phyloP scores from a whole-genome alignment of 805 yeast species.

The Schwanniomyces vanrijiae region DNA sequence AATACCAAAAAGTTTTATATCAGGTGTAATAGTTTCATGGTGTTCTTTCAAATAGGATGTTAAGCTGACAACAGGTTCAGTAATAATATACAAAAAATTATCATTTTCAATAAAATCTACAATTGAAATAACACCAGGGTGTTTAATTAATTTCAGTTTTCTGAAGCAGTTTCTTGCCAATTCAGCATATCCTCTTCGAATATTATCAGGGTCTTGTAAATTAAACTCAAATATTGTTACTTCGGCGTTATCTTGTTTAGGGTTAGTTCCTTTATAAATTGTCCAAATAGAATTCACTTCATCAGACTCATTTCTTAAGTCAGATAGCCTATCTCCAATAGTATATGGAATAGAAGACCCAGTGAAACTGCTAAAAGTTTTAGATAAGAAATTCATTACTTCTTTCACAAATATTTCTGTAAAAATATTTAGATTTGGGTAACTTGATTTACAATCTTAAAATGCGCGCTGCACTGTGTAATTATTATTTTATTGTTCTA shows the following conservation, averaged over 20 bases:
- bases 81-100: constrained; percentile 53
- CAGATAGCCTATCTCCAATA: constrained; percentile 45
- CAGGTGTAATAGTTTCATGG: constrained; percentile 23
- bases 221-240: constrained; percentile 71
- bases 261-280: constrained; percentile 56
- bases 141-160: constrained; percentile 54
- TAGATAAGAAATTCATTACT: constrained; percentile 67
- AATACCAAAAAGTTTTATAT: constrained; percentile 53
- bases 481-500: not conserved
- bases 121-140: constrained; percentile 68
- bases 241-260: constrained; percentile 47
- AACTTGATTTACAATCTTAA: not conserved
- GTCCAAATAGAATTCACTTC: constrained; percentile 55
- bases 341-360: constrained; percentile 60
- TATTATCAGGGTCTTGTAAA: constrained; percentile 35
- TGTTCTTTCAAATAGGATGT: constrained; percentile 32
- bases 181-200: constrained; percentile 20
- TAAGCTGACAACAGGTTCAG: constrained; percentile 66
- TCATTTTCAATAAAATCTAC: constrained; percentile 68
- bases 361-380: constrained; percentile 57
- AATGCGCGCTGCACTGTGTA: not conserved
- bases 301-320: constrained; percentile 17
- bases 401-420: not conserved
- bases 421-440: not conserved
- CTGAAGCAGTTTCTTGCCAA: constrained; percentile 38